Evolutionary conservation across 169 alveolate species (phyloP).

Genomic region (Theileria equi): DNA sequence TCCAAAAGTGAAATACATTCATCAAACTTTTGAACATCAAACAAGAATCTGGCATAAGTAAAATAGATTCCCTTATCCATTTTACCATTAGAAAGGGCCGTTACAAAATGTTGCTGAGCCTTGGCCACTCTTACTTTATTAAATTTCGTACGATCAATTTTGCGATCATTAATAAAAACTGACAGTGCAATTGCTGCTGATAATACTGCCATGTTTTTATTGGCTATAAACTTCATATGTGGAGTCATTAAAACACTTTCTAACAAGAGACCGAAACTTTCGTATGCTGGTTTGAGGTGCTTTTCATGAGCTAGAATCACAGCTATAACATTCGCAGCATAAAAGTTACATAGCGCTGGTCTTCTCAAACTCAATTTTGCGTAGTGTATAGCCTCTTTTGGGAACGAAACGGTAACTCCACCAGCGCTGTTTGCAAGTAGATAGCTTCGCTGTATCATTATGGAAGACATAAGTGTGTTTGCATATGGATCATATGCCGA

Average conservation of each 20-base stretch:
- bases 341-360: conserved; percentile 56
- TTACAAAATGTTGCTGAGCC: conserved; percentile 55
- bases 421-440: neutral
- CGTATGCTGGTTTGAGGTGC: conserved; percentile 45
- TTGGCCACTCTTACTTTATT: conserved; percentile 46
- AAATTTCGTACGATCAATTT: conserved; percentile 21
- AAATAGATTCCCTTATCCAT: conserved; percentile 29
- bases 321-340: conserved; percentile 65
- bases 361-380: conserved; percentile 48
- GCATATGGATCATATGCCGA: conserved; percentile 56
- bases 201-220: conserved; percentile 54
- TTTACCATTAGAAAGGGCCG: conserved; percentile 26
- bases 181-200: conserved; percentile 42
- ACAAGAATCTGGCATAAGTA: conserved; percentile 39
- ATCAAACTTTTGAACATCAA: conserved; percentile 44
- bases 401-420: conserved; percentile 29
- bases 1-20: conserved; percentile 49
- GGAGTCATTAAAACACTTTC: conserved; percentile 20
- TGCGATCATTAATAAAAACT: conserved; percentile 23
- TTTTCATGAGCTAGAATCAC: conserved; percentile 45
- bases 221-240: conserved; percentile 46
- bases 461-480: conserved; percentile 50
- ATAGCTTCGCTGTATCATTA: conserved; percentile 18
- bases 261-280: conserved; percentile 43
- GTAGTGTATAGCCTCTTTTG: conserved; percentile 55